Percentiles rank a stretch among this genome's conserved stretches.
Evolutionary conservation across 2,329 filamentous ascomycete genomes (phyloP).

Genomic region (Fusarium austroafricanum): DNA sequence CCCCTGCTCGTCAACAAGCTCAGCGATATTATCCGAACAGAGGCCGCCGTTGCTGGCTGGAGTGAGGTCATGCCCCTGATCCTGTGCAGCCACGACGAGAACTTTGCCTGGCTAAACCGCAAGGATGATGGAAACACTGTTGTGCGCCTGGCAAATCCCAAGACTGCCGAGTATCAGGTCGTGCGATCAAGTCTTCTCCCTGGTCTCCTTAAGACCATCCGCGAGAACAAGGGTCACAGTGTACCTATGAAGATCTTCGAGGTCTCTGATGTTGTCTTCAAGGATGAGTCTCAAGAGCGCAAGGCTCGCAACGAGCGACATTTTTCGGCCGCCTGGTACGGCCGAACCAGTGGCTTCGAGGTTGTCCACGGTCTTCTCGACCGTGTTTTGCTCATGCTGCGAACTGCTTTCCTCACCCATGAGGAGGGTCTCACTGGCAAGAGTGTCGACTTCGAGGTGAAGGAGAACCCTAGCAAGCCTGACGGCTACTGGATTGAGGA

Average conservation of each 20-base stretch:
- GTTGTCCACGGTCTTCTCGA: slow-evolving; percentile 94
- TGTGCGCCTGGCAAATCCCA: slow-evolving; percentile 89
- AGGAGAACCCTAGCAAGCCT: slow-evolving; percentile 65
- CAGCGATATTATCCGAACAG: slow-evolving; percentile 86
- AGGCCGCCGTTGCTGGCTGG: slow-evolving; percentile 95
- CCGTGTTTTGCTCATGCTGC: slow-evolving; percentile 91
- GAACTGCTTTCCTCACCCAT: slow-evolving; percentile 79
- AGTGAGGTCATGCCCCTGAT: slow-evolving; percentile 96
- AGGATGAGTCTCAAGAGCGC: slow-evolving; percentile 83
- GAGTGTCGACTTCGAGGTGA: slow-evolving; percentile 64
- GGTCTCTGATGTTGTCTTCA: slow-evolving; percentile 90
- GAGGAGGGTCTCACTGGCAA: slow-evolving; percentile 73
- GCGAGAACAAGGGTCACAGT: slow-evolving; percentile 89
- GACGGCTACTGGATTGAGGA: slow-evolving; percentile 96
- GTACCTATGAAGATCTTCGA: slow-evolving; percentile 95
- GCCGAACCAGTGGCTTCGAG: slow-evolving; percentile 94
- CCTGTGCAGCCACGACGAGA: slow-evolving; percentile 97
- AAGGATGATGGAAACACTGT: slow-evolving; percentile 86
- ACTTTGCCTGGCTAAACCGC: slow-evolving; percentile 94
- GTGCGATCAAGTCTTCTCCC: slow-evolving; percentile 88
- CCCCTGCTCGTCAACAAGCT: slow-evolving; percentile 95
- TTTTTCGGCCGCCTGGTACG: slow-evolving; percentile 96
- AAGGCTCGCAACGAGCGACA: slow-evolving; percentile 93
- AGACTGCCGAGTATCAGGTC: slow-evolving; percentile 93
- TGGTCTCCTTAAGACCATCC: slow-evolving; percentile 90